Percentiles rank a stretch among this genome's conserved stretches.
phyloP scores from a whole-genome alignment of 2,329 filamentous ascomycete species.

The Raffaelea albimanens region DNA sequence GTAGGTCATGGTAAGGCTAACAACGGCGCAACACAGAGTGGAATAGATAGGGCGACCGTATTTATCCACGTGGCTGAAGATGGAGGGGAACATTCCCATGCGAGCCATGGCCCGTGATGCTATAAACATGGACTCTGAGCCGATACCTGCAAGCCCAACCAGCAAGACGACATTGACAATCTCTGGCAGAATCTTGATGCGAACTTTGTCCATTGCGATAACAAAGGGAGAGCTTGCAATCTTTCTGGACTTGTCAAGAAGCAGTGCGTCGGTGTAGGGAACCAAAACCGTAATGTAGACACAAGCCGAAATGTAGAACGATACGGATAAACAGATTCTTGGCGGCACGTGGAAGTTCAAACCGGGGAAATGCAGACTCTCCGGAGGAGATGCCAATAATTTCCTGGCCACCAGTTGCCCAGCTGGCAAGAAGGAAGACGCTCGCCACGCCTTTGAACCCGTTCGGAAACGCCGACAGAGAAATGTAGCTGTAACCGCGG shows the following conservation, averaged over 20 bases:
- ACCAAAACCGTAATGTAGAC: neutral
- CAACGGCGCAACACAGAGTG: slow-evolving; percentile 1
- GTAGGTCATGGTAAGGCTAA: slow-evolving; percentile 11
- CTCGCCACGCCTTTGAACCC: neutral
- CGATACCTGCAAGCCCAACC: neutral
- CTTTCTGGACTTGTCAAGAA: neutral
- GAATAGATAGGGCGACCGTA: slow-evolving; percentile 7
- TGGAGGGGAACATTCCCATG: neutral
- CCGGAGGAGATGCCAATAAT: slow-evolving; percentile 2
- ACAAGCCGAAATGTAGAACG: neutral
- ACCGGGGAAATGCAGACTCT: neutral
- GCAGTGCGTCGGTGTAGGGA: neutral
- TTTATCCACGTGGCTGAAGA: neutral
- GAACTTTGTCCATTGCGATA: neutral
- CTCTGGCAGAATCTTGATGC: slow-evolving; percentile 2
- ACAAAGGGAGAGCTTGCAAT: neutral
- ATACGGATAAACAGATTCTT: neutral
- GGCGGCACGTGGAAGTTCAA: neutral
- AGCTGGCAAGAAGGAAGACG: neutral
- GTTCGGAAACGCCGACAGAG: slow-evolving; percentile 1
- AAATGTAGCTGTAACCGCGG: too few species aligned
- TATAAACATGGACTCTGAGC: neutral
- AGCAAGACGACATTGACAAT: neutral
- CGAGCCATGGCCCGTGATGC: neutral
- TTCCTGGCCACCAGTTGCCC: neutral